phyloP scores from a whole-genome alignment of 148 eudicot species.

The Oxyria digyna region DNA sequence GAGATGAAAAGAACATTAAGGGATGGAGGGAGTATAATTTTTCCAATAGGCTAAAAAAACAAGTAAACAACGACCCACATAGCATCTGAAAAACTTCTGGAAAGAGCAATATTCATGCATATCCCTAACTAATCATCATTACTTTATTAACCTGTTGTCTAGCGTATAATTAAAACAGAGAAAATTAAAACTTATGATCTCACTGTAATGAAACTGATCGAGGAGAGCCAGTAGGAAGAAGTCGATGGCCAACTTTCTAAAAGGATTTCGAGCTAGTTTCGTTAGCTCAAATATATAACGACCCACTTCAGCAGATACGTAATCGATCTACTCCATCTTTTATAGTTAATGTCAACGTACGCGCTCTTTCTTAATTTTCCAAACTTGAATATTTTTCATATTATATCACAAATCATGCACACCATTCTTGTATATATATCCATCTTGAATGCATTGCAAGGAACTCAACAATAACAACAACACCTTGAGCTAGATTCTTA shows the following conservation, averaged over 20 bases:
- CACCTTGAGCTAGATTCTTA: not conserved
- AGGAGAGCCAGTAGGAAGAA: not conserved
- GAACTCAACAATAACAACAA: not conserved
- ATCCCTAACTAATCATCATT: not conserved
- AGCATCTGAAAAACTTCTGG: too few species aligned
- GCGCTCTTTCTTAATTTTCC: not conserved
- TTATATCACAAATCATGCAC: not conserved
- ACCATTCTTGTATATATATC: not conserved
- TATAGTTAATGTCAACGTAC: not conserved
- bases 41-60: too few species aligned
- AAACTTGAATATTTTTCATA: not conserved
- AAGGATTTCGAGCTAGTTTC: not conserved
- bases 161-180: not conserved
- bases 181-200: not conserved
- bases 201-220: not conserved
- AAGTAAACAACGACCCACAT: too few species aligned
- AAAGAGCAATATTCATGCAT: too few species aligned
- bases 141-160: not conserved
- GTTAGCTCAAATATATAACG: not conserved
- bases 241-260: conserved; percentile 1
- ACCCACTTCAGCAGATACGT: not conserved
- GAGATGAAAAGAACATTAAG: too few species aligned
- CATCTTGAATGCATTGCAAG: not conserved
- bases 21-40: too few species aligned
- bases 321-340: not conserved